A percentile compares a stretch with the other conserved stretches of the same genome.
Conservation (phyloP, 1,139 yeast genomes). For the Geotrichum phurueaensis region DNA sequence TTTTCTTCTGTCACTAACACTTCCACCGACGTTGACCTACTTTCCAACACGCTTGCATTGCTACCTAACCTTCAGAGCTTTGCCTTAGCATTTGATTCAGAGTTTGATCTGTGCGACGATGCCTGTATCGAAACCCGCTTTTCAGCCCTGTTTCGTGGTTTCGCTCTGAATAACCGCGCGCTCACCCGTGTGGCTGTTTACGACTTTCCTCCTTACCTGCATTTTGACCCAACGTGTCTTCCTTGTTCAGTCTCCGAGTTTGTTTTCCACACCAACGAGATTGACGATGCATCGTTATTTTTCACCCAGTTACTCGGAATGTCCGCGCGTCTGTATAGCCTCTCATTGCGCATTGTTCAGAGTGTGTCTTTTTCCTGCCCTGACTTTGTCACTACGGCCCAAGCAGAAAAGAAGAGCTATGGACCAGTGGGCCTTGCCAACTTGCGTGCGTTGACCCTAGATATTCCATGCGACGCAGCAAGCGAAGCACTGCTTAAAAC, state of each 20-base stretch:
- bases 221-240: slow-evolving; percentile 7
- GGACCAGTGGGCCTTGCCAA: background rate
- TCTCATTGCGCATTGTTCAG: slow-evolving; percentile 10
- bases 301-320: background rate
- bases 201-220: slow-evolving; percentile 14
- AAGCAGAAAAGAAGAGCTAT: background rate
- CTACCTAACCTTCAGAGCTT: slow-evolving; percentile 5
- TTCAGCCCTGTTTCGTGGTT: background rate
- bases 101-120: slow-evolving; percentile 13
- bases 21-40: slow-evolving; percentile 8
- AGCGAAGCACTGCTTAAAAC: background rate
- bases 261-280: slow-evolving; percentile 12
- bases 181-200: slow-evolving; percentile 3
- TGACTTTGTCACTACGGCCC: background rate
- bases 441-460: slow-evolving; percentile 5
- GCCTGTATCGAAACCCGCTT: slow-evolving; percentile 1
- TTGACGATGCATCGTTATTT: slow-evolving; percentile 8
- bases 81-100: slow-evolving; percentile 2
- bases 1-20: slow-evolving; percentile 5
- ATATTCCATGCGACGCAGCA: slow-evolving; percentile 1
- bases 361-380: background rate
- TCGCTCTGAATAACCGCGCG: background rate
- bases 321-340: background rate
- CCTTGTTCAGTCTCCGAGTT: slow-evolving; percentile 6
- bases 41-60: background rate